A percentile compares a stretch with the other conserved stretches of the same genome.
phyloP scores from a whole-genome alignment of 2,329 filamentous ascomycete species.

The Colletotrichum sp. region DNA sequence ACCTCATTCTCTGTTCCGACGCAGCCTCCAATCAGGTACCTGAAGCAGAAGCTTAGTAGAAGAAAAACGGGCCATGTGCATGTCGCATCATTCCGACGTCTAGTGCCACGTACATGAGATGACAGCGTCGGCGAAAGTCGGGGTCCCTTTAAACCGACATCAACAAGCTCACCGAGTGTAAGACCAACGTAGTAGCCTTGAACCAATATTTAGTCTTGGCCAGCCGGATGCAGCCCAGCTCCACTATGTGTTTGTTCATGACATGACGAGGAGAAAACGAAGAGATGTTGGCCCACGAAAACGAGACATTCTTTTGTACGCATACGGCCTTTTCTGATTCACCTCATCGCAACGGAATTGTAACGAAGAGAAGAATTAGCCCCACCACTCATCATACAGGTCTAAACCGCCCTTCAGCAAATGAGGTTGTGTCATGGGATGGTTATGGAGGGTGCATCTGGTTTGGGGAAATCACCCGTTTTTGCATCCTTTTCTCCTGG shows the following conservation, averaged over 20 bases:
- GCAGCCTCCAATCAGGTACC: not conserved
- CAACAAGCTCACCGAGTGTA: not conserved
- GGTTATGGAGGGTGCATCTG: not conserved
- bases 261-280: not conserved
- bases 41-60: not conserved
- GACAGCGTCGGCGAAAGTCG: not conserved
- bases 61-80: not conserved
- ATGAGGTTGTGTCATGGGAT: not conserved
- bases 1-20: not conserved
- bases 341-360: not conserved
- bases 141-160: not conserved
- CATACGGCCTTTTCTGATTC: not conserved
- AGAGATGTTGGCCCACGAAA: not conserved
- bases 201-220: not conserved
- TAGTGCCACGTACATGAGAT: not conserved
- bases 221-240: not conserved
- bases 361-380: rapidly evolving
- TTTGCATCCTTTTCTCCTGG: not conserved
- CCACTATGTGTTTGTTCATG: not conserved
- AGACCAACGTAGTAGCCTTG: not conserved
- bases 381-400: not conserved
- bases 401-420: not conserved
- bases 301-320: rapidly evolving
- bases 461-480: not conserved
- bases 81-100: not conserved